Conservation (phyloP, 179 eudicot genomes). For the Spinacia oleracea region DNA sequence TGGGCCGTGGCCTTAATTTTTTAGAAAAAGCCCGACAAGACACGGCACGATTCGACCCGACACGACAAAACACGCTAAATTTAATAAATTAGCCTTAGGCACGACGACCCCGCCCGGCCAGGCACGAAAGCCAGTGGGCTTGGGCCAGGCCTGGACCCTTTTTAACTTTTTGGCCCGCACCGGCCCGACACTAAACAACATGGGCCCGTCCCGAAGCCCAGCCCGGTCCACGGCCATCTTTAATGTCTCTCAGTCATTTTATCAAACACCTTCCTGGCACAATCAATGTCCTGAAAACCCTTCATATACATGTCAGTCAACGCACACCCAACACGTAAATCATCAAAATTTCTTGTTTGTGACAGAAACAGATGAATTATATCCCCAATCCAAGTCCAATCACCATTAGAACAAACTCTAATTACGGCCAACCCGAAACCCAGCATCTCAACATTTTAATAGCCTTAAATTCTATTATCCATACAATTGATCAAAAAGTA, state of each 20-base stretch:
- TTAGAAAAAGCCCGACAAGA: no score
- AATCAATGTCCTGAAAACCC: conserved; percentile 23
- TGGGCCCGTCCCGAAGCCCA: no score
- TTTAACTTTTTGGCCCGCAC: no score
- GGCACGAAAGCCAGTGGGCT: no score
- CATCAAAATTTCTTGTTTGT: conserved; percentile 18
- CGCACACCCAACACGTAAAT: conserved; percentile 30
- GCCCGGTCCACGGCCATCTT: no score
- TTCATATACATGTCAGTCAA: conserved; percentile 31
- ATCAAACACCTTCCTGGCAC: conserved; percentile 36
- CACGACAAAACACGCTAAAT: no score
- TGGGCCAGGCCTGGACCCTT: no score
- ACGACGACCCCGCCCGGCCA: no score
- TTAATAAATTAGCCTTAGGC: no score
- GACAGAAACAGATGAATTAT: conserved; percentile 15
- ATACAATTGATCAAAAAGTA: conserved; percentile 24
- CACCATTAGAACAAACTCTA: conserved; percentile 25
- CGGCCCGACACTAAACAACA: no score
- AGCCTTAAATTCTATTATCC: conserved; percentile 27
- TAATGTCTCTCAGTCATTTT: conserved; percentile 29
- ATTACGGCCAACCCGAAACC: conserved; percentile 32
- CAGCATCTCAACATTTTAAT: conserved; percentile 29
- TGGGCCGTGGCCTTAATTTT: no score
- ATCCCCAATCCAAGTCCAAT: conserved; percentile 23
- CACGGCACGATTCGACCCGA: no score